phyloP scores from a whole-genome alignment of 2,329 filamentous ascomycete species.

The Whalleya microplaca region DNA sequence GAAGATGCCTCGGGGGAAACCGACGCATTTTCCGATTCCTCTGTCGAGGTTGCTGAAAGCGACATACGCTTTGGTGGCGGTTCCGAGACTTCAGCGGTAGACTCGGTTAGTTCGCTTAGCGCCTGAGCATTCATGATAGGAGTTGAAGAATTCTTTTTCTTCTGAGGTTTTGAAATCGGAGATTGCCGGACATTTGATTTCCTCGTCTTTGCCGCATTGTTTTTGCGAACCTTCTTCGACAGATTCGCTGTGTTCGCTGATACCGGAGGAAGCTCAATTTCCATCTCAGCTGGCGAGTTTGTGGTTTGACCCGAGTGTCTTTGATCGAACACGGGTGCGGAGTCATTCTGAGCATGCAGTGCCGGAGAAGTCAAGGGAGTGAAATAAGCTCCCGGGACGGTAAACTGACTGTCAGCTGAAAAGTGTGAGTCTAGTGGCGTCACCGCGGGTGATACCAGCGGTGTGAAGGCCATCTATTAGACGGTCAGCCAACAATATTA shows the following conservation, averaged over 20 bases:
- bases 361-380: slow-evolving; percentile 83
- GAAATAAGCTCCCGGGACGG: slow-evolving; percentile 74
- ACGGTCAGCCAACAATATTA: slow-evolving; percentile 33
- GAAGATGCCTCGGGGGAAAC: slow-evolving; percentile 66
- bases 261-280: slow-evolving; percentile 48
- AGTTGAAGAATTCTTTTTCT: slow-evolving; percentile 56
- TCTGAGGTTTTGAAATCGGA: slow-evolving; percentile 71
- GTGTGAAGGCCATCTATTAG: slow-evolving; percentile 73
- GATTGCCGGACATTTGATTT: slow-evolving; percentile 67
- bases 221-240: slow-evolving; percentile 58
- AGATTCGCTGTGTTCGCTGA: slow-evolving; percentile 50
- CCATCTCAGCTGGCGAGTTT: slow-evolving; percentile 63
- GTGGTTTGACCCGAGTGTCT: slow-evolving; percentile 44
- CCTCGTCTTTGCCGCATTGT: slow-evolving; percentile 54
- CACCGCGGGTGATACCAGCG: slow-evolving; percentile 81
- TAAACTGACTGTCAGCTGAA: slow-evolving; percentile 60
- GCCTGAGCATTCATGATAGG: slow-evolving; percentile 60
- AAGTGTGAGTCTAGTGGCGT: slow-evolving; percentile 78
- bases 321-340: slow-evolving; percentile 49
- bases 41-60: slow-evolving; percentile 47
- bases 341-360: slow-evolving; percentile 70
- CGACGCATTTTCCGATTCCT: slow-evolving; percentile 65
- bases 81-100: slow-evolving; percentile 42
- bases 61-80: slow-evolving; percentile 35
- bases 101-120: slow-evolving; percentile 54